These are phyloP conservation scores for Urostyla sp. DNA, from an alignment of 73 alveolate species.

Conservation along the genomic window DNA sequence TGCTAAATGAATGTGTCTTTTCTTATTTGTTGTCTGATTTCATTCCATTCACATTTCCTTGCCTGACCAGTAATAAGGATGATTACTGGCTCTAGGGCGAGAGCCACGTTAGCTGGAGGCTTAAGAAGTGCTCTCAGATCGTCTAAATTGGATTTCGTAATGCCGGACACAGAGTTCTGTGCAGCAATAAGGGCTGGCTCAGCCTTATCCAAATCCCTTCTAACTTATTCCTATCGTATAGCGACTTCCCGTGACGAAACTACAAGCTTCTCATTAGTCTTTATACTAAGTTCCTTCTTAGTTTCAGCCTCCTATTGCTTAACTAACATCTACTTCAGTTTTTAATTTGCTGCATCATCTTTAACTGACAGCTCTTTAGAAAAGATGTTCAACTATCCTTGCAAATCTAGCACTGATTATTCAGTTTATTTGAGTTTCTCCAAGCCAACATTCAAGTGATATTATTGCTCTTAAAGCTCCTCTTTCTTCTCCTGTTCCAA, in stretches of 20 bases:
- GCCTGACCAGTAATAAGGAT: conserved; percentile 74
- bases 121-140: conserved; percentile 87
- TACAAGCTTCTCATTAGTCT: conserved; percentile 75
- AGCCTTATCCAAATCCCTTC: conserved; percentile 88
- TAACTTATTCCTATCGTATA: conserved; percentile 80
- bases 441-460: conserved; percentile 96
- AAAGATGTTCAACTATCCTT: conserved; percentile 87
- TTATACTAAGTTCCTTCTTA: conserved; percentile 82
- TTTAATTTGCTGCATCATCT: conserved; percentile 95
- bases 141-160: conserved; percentile 83
- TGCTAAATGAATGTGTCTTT: conserved; percentile 88
- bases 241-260: conserved; percentile 81
- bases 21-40: conserved; percentile 79
- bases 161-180: conserved; percentile 88
- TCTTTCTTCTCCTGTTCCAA: conserved; percentile 89
- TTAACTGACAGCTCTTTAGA: conserved; percentile 88
- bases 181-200: conserved; percentile 98
- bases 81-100: conserved; percentile 93
- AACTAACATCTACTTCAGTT: conserved; percentile 91
- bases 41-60: conserved; percentile 88
- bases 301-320: conserved; percentile 96
- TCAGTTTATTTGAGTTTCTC: conserved; percentile 94
- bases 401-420: conserved; percentile 88
- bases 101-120: conserved; percentile 91
- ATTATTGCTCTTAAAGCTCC: conserved; percentile 93